Conservation (phyloP, 768 basidiomycete genomes). For the Suillus bovinus region DNA sequence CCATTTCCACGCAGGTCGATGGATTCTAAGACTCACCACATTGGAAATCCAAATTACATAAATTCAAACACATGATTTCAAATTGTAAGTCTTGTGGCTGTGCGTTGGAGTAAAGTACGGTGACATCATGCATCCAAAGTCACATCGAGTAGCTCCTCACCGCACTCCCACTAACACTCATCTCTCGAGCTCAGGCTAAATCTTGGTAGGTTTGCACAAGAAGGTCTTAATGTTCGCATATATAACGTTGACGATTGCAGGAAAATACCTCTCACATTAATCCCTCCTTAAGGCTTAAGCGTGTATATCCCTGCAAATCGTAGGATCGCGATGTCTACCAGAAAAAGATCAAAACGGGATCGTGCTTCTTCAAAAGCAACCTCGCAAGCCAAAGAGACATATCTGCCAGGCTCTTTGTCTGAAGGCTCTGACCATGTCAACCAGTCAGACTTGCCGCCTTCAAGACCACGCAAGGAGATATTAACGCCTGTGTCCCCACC, state of each 20-base stretch:
- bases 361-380: not conserved
- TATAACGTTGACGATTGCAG: not conserved
- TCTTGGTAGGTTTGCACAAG: not conserved
- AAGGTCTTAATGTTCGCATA: not conserved
- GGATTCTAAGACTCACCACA: too few species aligned
- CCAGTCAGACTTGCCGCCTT: conserved; percentile 5
- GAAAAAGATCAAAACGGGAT: conserved; percentile 1
- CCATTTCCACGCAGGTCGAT: too few species aligned
- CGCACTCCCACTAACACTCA: not conserved
- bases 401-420: not conserved
- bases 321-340: not conserved
- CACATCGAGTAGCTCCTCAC: too few species aligned
- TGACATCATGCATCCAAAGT: conserved; percentile 2
- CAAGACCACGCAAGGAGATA: conserved; percentile 1
- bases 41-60: too few species aligned
- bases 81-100: too few species aligned
- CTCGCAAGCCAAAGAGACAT: not conserved
- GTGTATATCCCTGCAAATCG: conserved; percentile 3
- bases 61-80: too few species aligned
- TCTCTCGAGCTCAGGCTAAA: not conserved
- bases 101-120: not conserved
- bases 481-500: conserved; percentile 9
- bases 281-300: not conserved
- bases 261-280: not conserved
- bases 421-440: not conserved